Percentiles rank a stretch among this genome's conserved stretches.
Evolutionary conservation across 1,139 yeast species (phyloP).

Genomic region (Yamadazyma diospyri): DNA sequence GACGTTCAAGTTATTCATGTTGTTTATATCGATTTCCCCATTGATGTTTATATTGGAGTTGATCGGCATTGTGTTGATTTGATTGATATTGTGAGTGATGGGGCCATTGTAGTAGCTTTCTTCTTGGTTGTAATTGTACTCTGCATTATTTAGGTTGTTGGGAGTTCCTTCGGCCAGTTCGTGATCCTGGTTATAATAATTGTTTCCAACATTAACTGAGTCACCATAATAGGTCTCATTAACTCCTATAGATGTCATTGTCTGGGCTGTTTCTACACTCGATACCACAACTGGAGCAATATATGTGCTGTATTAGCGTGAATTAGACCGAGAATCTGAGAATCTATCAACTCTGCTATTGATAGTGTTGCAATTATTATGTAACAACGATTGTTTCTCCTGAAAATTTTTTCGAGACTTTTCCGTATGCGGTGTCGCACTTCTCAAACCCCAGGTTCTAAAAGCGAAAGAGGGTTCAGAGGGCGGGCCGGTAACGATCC

Average conservation of each 20-base stretch:
- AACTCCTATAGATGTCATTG: constrained; percentile 10
- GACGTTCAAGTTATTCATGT: constrained; percentile 5
- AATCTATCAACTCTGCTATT: too few relatives aligned
- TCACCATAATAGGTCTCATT: constrained; percentile 10
- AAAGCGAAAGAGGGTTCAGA: too few relatives aligned
- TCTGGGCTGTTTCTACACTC: too few relatives aligned
- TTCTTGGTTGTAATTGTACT: constrained; percentile 5
- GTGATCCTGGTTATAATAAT: constrained; percentile 4
- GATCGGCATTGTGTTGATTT: constrained; percentile 2
- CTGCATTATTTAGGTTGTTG: background rate
- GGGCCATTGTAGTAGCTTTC: constrained; percentile 2
- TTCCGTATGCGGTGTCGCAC: constrained; percentile 6
- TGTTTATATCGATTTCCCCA: constrained; percentile 7
- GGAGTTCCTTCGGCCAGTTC: constrained; percentile 2
- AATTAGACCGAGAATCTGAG: too few relatives aligned
- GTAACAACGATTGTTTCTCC: constrained; percentile 6
- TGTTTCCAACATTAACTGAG: constrained; percentile 2
- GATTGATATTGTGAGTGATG: background rate
- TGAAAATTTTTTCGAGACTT: constrained; percentile 7
- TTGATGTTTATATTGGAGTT: constrained; percentile 2
- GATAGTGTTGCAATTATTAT: too few relatives aligned
- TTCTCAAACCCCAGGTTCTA: too few relatives aligned
- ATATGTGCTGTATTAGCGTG: too few relatives aligned
- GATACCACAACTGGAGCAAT: too few relatives aligned
- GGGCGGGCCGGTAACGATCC: too few relatives aligned